Evolutionary conservation across 2,329 filamentous ascomycete species (phyloP).

Genomic region (Claviceps digitariae): DNA sequence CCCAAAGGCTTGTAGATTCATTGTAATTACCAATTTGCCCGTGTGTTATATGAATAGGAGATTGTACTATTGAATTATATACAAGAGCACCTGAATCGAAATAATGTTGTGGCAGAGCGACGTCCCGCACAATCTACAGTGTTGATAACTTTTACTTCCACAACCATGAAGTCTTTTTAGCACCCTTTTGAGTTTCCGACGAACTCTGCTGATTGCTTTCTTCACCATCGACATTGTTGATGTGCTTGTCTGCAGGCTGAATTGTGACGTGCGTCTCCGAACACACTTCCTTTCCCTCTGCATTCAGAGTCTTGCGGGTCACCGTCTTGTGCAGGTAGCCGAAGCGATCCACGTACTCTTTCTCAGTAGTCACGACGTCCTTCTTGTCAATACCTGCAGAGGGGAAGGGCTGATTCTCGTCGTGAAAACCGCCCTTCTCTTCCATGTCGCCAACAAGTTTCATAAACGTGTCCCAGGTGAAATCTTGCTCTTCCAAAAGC

Average conservation of each 20-base stretch:
- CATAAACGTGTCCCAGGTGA: slow-evolving; percentile 27
- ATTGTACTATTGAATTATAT: neutral
- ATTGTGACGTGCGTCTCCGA: slow-evolving; percentile 22
- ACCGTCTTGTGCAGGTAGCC: slow-evolving; percentile 30
- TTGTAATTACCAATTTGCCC: neutral
- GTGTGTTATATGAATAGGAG: neutral
- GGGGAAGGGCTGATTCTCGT: slow-evolving; percentile 5
- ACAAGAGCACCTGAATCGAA: neutral
- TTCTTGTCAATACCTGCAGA: slow-evolving; percentile 14
- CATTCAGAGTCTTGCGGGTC: slow-evolving; percentile 26
- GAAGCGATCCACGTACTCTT: slow-evolving; percentile 29
- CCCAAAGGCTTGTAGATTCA: neutral
- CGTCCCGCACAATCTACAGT: neutral
- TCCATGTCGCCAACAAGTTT: slow-evolving; percentile 18
- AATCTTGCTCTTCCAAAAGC: no score
- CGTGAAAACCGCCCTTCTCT: neutral
- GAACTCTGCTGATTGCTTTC: neutral
- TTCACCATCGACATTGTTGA: slow-evolving; percentile 5
- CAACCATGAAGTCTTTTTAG: slow-evolving; percentile 24
- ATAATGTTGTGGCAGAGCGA: neutral
- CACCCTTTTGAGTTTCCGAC: slow-evolving; percentile 1
- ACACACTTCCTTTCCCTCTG: slow-evolving; percentile 27
- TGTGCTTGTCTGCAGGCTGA: slow-evolving; percentile 14
- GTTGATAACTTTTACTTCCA: slow-evolving; percentile 21
- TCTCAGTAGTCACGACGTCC: slow-evolving; percentile 20